Evolutionary conservation across 768 basidiomycete species (phyloP).

Genomic region (Amyloporia xantha): DNA sequence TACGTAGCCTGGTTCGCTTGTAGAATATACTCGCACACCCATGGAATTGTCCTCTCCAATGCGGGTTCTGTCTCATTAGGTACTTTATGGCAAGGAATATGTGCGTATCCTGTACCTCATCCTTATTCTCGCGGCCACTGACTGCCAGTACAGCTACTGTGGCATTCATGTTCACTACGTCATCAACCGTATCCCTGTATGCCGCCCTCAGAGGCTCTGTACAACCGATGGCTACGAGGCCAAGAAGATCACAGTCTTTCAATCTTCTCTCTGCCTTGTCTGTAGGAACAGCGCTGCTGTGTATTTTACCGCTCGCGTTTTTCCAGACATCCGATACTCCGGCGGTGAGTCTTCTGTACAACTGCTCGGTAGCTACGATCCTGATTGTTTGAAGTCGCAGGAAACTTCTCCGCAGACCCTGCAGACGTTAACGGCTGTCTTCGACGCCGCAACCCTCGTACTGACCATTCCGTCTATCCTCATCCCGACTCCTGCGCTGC

Average conservation of each 20-base stretch:
- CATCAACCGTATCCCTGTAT: conserved; percentile 60
- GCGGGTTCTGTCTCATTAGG: conserved; percentile 36
- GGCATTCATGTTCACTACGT: conserved; percentile 60
- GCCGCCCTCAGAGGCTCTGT: conserved; percentile 45
- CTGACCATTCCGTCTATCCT: conserved; percentile 55
- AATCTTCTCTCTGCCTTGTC: conserved; percentile 47
- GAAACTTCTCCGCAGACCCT: conserved; percentile 21
- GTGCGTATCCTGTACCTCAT: conserved; percentile 34
- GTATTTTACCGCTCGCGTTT: conserved; percentile 54
- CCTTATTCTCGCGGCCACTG: background rate
- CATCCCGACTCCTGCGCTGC: conserved; percentile 47
- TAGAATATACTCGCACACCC: conserved; percentile 44
- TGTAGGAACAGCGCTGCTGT: conserved; percentile 37
- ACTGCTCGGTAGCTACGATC: conserved; percentile 7
- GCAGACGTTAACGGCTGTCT: conserved; percentile 32
- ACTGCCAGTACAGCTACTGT: conserved; percentile 37
- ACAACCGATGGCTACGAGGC: conserved; percentile 34
- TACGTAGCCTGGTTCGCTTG: conserved; percentile 58
- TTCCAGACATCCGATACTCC: conserved; percentile 40
- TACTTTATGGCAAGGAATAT: conserved; percentile 55
- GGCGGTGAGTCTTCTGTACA: conserved; percentile 29
- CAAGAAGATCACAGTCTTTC: conserved; percentile 49
- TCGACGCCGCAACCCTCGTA: conserved; percentile 47
- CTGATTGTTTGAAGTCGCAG: conserved; percentile 10
- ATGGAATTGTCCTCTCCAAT: conserved; percentile 34